Percentiles rank a stretch among this genome's conserved stretches.
Conservation (phyloP, 179 eudicot species). For the Vitellaria paradoxa region DNA sequence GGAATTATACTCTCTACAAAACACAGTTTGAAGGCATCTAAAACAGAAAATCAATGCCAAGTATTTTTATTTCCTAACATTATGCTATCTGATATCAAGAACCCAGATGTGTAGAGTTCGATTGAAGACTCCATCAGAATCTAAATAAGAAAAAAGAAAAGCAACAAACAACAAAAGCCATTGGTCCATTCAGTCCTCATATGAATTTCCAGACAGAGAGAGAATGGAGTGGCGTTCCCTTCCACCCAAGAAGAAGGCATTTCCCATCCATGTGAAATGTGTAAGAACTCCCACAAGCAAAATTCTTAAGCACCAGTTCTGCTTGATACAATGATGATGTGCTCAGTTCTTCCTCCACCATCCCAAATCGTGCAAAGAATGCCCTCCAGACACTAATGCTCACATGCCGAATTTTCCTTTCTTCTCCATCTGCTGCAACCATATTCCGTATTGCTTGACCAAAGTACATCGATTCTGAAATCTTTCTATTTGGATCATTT, state of each 20-base stretch:
- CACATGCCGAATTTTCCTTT: background rate
- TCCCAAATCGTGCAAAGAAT: slow-evolving; percentile 12
- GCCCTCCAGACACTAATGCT: background rate
- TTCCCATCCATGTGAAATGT: background rate
- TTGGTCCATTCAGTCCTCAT: background rate
- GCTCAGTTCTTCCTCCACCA: slow-evolving; percentile 10
- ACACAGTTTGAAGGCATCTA: background rate
- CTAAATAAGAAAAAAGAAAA: background rate
- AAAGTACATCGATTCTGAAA: background rate
- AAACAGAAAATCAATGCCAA: background rate
- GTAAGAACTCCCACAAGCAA: slow-evolving; percentile 6
- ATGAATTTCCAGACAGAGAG: background rate
- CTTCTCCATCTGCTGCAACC: slow-evolving; percentile 10
- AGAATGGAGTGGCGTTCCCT: slow-evolving; percentile 6
- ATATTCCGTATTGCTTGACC: background rate
- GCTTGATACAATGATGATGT: background rate
- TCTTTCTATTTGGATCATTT: background rate
- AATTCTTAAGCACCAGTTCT: background rate
- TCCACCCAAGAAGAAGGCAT: slow-evolving; percentile 9
- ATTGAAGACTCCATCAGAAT: background rate
- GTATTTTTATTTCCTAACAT: background rate
- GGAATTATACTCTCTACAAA: background rate
- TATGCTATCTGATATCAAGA: background rate
- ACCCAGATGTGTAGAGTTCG: background rate
- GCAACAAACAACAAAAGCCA: background rate